These are phyloP conservation scores for Agaricales sp. DNA, from an alignment of 1,284 basidiomycete species.

Conservation along the genomic window DNA sequence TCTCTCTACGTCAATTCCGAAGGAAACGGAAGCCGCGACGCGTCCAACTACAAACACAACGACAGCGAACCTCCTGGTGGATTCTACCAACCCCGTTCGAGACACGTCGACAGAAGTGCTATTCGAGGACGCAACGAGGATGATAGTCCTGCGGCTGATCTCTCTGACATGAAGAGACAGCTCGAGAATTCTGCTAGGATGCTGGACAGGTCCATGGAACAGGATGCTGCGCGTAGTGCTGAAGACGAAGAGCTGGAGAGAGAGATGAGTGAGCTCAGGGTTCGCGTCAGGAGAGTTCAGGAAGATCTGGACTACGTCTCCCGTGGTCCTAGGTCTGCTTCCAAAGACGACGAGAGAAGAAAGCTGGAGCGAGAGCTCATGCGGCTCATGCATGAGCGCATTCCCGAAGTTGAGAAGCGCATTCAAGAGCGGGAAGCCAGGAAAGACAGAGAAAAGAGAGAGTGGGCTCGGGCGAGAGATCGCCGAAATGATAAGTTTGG, in stretches of 20 bases:
- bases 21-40: slow-evolving; percentile 63
- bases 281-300: slow-evolving; percentile 80
- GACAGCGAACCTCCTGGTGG: slow-evolving; percentile 48
- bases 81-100: slow-evolving; percentile 78
- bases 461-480: slow-evolving; percentile 77
- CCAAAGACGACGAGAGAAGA: slow-evolving; percentile 81
- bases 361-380: slow-evolving; percentile 86
- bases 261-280: slow-evolving; percentile 84
- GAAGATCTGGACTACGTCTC: slow-evolving; percentile 91
- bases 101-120: slow-evolving; percentile 82
- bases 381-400: slow-evolving; percentile 80
- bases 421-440: slow-evolving; percentile 76
- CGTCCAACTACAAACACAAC: slow-evolving; percentile 88
- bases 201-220: slow-evolving; percentile 67
- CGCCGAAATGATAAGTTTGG: slow-evolving; percentile 76
- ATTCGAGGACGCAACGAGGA: slow-evolving; percentile 71
- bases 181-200: slow-evolving; percentile 76
- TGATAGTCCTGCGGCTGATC: slow-evolving; percentile 62
- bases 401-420: slow-evolving; percentile 86
- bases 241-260: slow-evolving; percentile 87
- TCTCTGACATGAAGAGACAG: slow-evolving; percentile 82
- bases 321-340: slow-evolving; percentile 62
- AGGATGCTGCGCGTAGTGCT: slow-evolving; percentile 46
- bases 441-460: slow-evolving; percentile 67
- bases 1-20: slow-evolving; percentile 56